Conservation (phyloP, 768 basidiomycete species). For the Mycena metata region DNA sequence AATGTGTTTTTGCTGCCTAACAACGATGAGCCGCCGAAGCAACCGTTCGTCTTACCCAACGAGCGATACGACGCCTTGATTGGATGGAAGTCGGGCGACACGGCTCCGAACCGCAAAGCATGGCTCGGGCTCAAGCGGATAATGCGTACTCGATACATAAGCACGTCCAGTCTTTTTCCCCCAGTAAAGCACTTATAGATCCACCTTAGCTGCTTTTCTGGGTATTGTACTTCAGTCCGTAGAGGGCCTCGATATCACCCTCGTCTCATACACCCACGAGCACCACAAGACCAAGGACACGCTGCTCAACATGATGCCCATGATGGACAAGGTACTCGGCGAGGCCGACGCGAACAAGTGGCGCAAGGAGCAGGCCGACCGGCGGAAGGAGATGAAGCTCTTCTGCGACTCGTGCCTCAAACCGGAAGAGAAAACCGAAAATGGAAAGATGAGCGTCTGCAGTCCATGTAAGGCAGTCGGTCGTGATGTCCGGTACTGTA, state of each 20-base stretch:
- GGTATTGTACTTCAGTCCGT: conserved; percentile 15
- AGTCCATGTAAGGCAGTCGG: conserved; percentile 26
- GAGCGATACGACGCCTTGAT: conserved; percentile 23
- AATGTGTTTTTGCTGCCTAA: conserved; percentile 26
- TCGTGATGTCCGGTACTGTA: conserved; percentile 32
- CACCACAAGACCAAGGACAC: conserved; percentile 17
- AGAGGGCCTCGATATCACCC: not conserved
- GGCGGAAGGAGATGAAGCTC: conserved; percentile 34
- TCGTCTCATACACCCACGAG: conserved; percentile 14
- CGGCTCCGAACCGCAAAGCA: conserved; percentile 15
- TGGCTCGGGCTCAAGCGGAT: conserved; percentile 19
- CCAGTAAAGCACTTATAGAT: not conserved
- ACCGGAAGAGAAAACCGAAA: conserved; percentile 25
- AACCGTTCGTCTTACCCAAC: conserved; percentile 26
- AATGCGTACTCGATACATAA: conserved; percentile 23
- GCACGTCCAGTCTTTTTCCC: not conserved
- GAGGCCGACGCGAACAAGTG: conserved; percentile 21
- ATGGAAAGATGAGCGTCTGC: conserved; percentile 32
- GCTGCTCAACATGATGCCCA: conserved; percentile 2
- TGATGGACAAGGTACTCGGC: conserved; percentile 5
- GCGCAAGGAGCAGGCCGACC: conserved; percentile 25
- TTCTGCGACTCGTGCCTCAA: conserved; percentile 35
- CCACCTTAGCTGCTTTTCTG: conserved; percentile 2
- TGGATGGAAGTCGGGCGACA: conserved; percentile 12
- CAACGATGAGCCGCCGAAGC: conserved; percentile 27